Percentiles rank a stretch among this genome's conserved stretches.
Evolutionary conservation across 192 early-diverging fungal genomes (phyloP).

Genomic region (Coemansia sp.): DNA sequence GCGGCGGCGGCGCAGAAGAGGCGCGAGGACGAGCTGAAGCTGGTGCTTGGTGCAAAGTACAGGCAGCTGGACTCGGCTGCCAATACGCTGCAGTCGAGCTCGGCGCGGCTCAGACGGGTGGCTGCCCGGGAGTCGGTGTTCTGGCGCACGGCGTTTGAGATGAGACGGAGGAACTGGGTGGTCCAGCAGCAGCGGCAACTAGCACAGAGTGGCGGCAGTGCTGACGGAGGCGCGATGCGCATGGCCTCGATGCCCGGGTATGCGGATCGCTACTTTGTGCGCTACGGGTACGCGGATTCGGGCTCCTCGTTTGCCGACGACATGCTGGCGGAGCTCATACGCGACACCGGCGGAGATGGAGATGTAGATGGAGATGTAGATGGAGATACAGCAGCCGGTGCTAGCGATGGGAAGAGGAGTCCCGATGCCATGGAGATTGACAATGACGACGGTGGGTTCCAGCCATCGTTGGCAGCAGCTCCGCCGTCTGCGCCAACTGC

Average conservation of each 20-base stretch:
- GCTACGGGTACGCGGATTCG: constrained; percentile 31
- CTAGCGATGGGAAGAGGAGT: not conserved
- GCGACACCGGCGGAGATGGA: constrained; percentile 7
- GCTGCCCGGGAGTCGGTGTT: constrained; percentile 26
- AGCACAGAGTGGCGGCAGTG: not conserved
- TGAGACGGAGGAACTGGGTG: constrained; percentile 37
- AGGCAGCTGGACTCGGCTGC: constrained; percentile 40
- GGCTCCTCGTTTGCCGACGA: constrained; percentile 32
- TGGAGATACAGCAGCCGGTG: not conserved
- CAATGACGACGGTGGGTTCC: not conserved
- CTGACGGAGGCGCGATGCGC: not conserved
- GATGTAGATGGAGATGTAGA: not conserved
- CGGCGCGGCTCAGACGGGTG: constrained; percentile 17
- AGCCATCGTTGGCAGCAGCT: no score
- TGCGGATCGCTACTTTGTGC: constrained; percentile 37
- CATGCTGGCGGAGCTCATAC: constrained; percentile 42
- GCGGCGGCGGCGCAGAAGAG: not conserved
- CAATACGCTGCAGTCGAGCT: constrained; percentile 25
- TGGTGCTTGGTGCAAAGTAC: constrained; percentile 53
- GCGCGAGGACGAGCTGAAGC: constrained; percentile 28
- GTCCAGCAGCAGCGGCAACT: constrained; percentile 40
- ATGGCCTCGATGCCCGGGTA: not conserved
- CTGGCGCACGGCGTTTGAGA: constrained; percentile 45
- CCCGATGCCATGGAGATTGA: not conserved
- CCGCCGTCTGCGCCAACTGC: not conserved